Percentiles rank a stretch among this genome's conserved stretches.
Conservation (phyloP, 1,284 basidiomycete species). For the Melampsora abietis-canadensis region DNA sequence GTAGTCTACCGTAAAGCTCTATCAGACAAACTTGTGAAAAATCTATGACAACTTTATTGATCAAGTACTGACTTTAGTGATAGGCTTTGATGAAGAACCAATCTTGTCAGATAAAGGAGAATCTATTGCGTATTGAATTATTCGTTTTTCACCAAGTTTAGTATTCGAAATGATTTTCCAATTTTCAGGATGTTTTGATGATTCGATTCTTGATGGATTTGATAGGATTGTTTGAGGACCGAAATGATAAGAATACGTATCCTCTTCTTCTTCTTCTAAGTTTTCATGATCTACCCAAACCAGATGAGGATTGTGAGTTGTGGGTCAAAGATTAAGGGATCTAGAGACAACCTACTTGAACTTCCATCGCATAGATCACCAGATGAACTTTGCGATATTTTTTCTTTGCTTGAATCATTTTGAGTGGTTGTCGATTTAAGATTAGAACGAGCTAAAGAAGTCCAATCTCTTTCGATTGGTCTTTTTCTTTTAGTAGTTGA, state of each 20-base stretch:
- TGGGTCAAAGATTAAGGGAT: too few species aligned
- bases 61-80: too few species aligned
- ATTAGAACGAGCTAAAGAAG: neutral
- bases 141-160: neutral
- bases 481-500: neutral
- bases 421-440: slow-evolving; percentile 3
- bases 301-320: too few species aligned
- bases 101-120: neutral
- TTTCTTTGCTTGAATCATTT: neutral
- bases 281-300: neutral
- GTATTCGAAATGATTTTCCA: slow-evolving; percentile 20
- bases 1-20: too few species aligned
- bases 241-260: slow-evolving; percentile 15
- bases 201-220: neutral
- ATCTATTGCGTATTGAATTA: neutral
- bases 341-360: neutral
- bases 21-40: too few species aligned
- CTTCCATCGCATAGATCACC: too few species aligned
- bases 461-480: slow-evolving; percentile 5
- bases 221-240: slow-evolving; percentile 6
- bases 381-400: neutral
- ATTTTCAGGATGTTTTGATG: neutral
- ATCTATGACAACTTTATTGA: too few species aligned
- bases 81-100: slow-evolving; percentile 9
- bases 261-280: neutral